Evolutionary conservation across 2,329 filamentous ascomycete species (phyloP).

Genomic region (Xylaria sp.): DNA sequence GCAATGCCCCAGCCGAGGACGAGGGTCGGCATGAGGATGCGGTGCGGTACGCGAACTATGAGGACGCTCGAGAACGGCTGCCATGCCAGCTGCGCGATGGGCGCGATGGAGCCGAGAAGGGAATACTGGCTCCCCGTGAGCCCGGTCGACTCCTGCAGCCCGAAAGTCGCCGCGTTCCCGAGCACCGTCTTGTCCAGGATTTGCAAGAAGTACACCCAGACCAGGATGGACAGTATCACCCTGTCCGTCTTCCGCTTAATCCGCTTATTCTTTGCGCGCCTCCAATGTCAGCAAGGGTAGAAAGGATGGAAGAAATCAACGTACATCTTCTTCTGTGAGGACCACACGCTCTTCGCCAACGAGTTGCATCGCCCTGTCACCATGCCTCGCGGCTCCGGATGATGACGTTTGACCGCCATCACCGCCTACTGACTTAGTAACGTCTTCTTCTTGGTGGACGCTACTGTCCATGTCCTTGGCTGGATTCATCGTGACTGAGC

Average conservation of each 20-base stretch:
- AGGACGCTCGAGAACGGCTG: slow-evolving; percentile 63
- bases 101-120: slow-evolving; percentile 55
- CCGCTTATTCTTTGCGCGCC: slow-evolving; percentile 33
- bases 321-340: slow-evolving; percentile 39
- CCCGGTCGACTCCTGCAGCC: slow-evolving; percentile 66
- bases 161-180: slow-evolving; percentile 70
- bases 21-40: slow-evolving; percentile 66
- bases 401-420: not conserved
- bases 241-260: slow-evolving; percentile 50
- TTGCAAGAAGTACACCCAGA: slow-evolving; percentile 71
- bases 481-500: slow-evolving; percentile 10
- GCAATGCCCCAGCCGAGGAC: slow-evolving; percentile 63
- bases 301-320: not conserved
- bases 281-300: not conserved
- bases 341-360: slow-evolving; percentile 33
- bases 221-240: slow-evolving; percentile 57
- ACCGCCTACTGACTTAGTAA: slow-evolving; percentile 4
- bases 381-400: slow-evolving; percentile 23
- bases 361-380: slow-evolving; percentile 29
- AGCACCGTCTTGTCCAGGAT: slow-evolving; percentile 71
- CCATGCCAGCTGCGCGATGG: slow-evolving; percentile 63
- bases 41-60: slow-evolving; percentile 68
- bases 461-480: slow-evolving; percentile 26
- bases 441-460: slow-evolving; percentile 28
- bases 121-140: slow-evolving; percentile 65